Evolutionary conservation across 305 asterid species (phyloP).

Genomic region (Salvia sclarea): DNA sequence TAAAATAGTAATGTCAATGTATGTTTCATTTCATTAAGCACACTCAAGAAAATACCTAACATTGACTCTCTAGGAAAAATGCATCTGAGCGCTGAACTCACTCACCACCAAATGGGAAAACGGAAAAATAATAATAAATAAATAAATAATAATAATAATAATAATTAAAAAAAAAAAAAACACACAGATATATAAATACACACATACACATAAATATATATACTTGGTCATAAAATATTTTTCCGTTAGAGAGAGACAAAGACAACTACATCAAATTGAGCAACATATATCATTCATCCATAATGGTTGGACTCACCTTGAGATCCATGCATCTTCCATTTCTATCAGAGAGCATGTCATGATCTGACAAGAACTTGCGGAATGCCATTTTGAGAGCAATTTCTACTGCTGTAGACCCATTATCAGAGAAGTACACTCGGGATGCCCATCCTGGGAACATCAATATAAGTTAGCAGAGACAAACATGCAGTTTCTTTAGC

Average conservation of each 20-base stretch:
- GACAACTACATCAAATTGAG: slow-evolving; percentile 15
- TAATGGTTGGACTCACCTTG: slow-evolving; percentile 53
- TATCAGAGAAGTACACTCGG: slow-evolving; percentile 87
- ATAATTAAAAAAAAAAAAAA: too few relatives aligned
- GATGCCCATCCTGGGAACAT: slow-evolving; percentile 85
- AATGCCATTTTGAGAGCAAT: slow-evolving; percentile 98
- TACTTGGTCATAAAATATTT: background rate
- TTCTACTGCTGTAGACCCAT: slow-evolving; percentile 98
- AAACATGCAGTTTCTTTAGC: slow-evolving; percentile 18
- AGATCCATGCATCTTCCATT: slow-evolving; percentile 55
- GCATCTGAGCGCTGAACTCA: background rate
- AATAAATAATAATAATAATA: too few relatives aligned
- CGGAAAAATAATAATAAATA: too few relatives aligned
- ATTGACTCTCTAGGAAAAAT: slow-evolving; percentile 8
- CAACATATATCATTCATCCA: slow-evolving; percentile 6
- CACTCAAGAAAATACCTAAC: slow-evolving; percentile 11
- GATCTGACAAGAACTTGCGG: slow-evolving; percentile 83
- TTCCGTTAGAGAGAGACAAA: background rate
- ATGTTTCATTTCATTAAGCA: slow-evolving; percentile 23
- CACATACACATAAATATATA: slow-evolving; percentile 3
- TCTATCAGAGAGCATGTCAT: slow-evolving; percentile 37
- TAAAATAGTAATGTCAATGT: background rate
- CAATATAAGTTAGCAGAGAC: slow-evolving; percentile 23
- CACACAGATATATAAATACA: slow-evolving; percentile 12
- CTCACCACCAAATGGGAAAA: slow-evolving; percentile 17